phyloP scores from a whole-genome alignment of 2,329 filamentous ascomycete genomes.

The Monosporascus sp. region DNA sequence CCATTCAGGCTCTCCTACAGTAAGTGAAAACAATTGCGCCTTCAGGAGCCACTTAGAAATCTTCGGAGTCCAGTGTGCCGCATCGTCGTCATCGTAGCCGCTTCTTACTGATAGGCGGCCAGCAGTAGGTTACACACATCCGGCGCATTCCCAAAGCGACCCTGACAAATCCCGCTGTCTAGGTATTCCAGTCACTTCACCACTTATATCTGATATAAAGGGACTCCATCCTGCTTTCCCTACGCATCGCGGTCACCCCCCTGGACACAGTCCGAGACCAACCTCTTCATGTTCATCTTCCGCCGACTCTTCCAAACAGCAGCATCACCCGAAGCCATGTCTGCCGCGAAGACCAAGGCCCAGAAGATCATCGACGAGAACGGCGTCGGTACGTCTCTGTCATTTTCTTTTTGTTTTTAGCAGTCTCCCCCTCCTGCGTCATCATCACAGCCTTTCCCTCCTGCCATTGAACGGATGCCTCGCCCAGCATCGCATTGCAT shows the following conservation, averaged over 20 bases:
- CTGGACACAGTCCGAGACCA: not conserved
- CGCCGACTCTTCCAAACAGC: slow-evolving; percentile 62
- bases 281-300: slow-evolving; percentile 57
- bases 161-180: too few relatives aligned
- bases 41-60: too few relatives aligned
- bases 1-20: too few relatives aligned
- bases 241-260: not conserved
- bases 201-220: not conserved
- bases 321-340: slow-evolving; percentile 65
- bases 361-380: slow-evolving; percentile 86
- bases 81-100: too few relatives aligned
- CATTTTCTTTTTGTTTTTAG: not conserved
- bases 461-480: not conserved
- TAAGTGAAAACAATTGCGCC: too few relatives aligned
- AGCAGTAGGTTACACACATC: too few relatives aligned
- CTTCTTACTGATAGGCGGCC: too few relatives aligned
- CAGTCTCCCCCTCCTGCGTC: not conserved
- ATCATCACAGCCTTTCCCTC: not conserved
- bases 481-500: not conserved
- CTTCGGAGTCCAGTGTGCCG: too few relatives aligned
- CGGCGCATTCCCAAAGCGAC: too few relatives aligned
- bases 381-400: slow-evolving; percentile 61
- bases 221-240: not conserved
- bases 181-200: too few relatives aligned
- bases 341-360: slow-evolving; percentile 76